phyloP scores from a whole-genome alignment of 371 early-diverging fungal genomes.

The Zychaea mexicana region DNA sequence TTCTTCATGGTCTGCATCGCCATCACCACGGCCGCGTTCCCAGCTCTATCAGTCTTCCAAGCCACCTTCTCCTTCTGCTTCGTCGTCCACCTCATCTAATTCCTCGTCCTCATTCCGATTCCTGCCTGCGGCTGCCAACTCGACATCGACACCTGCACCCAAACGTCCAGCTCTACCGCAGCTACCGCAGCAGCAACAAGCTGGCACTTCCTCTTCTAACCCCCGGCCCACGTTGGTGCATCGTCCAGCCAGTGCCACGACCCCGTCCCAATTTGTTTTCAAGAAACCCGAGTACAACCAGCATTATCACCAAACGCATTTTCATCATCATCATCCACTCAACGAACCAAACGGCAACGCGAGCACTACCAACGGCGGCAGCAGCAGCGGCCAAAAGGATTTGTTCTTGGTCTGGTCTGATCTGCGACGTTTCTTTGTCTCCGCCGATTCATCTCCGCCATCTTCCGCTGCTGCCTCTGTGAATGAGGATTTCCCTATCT shows the following conservation, averaged over 20 bases:
- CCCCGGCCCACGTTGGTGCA: too few species aligned
- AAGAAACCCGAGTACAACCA: slow-evolving; percentile 41
- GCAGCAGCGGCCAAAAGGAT: slow-evolving; percentile 7
- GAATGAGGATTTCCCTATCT: not conserved
- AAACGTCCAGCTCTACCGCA: not conserved
- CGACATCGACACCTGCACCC: slow-evolving; percentile 8
- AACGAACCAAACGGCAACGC: not conserved
- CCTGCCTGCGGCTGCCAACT: slow-evolving; percentile 6
- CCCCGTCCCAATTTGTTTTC: slow-evolving; percentile 44
- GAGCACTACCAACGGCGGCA: not conserved
- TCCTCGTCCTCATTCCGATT: slow-evolving; percentile 8
- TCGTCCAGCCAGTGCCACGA: slow-evolving; percentile 15
- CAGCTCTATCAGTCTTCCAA: slow-evolving; percentile 39
- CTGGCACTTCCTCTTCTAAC: not conserved
- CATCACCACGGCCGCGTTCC: slow-evolving; percentile 30
- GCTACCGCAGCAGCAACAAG: slow-evolving; percentile 4
- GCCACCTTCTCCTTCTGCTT: slow-evolving; percentile 25
- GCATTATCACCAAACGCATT: slow-evolving; percentile 41
- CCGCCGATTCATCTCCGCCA: slow-evolving; percentile 20
- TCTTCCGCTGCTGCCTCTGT: slow-evolving; percentile 9
- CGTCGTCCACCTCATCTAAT: slow-evolving; percentile 19
- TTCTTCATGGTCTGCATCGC: not conserved
- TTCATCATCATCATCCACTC: slow-evolving; percentile 23
- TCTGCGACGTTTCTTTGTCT: slow-evolving; percentile 27
- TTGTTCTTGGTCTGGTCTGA: slow-evolving; percentile 26